phyloP scores from a whole-genome alignment of 129 eudicot species.

The Helianthus tuberosus region DNA sequence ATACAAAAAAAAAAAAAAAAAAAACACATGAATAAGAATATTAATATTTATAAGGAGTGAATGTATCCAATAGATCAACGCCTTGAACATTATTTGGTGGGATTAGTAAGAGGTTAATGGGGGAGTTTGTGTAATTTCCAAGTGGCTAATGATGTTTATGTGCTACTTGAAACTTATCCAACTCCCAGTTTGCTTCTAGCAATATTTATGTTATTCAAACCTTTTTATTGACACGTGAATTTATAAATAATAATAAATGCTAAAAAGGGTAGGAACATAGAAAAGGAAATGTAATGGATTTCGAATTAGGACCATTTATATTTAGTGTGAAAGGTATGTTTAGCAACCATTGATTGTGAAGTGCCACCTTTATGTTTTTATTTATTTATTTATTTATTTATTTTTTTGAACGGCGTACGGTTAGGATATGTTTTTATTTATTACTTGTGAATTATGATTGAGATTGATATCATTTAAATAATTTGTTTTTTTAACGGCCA shows the following conservation, averaged over 20 bases:
- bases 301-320: too few relatives aligned
- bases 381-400: too few relatives aligned
- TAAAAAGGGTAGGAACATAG: not conserved
- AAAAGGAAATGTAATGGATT: not conserved
- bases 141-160: conserved; percentile 14
- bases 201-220: too few relatives aligned
- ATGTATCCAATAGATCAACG: not conserved
- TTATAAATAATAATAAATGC: not conserved
- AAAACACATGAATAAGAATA: too few relatives aligned
- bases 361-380: not conserved
- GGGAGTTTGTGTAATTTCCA: conserved; percentile 9
- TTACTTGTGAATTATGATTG: too few relatives aligned
- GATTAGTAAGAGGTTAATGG: not conserved
- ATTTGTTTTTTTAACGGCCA: too few relatives aligned
- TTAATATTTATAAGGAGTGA: not conserved
- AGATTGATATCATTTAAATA: too few relatives aligned
- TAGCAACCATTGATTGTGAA: conserved; percentile 10
- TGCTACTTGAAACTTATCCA: conserved; percentile 3
- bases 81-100: not conserved
- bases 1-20: too few relatives aligned
- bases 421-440: too few relatives aligned
- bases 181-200: not conserved
- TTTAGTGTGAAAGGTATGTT: too few relatives aligned
- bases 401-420: too few relatives aligned
- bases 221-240: not conserved